Percentiles rank a stretch among this genome's conserved stretches.
phyloP scores from a whole-genome alignment of 805 yeast genomes.

The Hemisphaericaspora nanyangensis region DNA sequence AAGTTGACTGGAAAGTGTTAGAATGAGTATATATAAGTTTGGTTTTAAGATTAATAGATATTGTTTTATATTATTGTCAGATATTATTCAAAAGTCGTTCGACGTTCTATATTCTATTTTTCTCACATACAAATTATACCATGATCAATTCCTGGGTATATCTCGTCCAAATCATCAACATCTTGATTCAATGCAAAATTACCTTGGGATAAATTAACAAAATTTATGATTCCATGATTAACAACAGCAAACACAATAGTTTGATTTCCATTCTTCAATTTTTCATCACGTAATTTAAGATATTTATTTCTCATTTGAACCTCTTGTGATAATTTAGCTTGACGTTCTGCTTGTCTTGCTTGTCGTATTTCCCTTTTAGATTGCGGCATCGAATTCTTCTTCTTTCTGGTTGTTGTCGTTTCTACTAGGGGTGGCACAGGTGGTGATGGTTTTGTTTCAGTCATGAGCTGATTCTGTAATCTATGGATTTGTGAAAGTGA shows the following conservation, averaged over 20 bases:
- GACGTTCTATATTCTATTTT: not conserved
- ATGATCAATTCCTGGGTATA: constrained; percentile 15
- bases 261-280: constrained; percentile 52
- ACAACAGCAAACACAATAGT: constrained; percentile 63
- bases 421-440: constrained; percentile 1
- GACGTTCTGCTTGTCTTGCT: constrained; percentile 23
- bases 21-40: not conserved
- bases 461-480: constrained; percentile 9
- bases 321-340: constrained; percentile 20
- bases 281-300: constrained; percentile 27
- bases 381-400: constrained; percentile 14
- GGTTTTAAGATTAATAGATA: not conserved
- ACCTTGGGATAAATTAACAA: constrained; percentile 49
- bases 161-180: constrained; percentile 13
- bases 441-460: not conserved
- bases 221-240: constrained; percentile 72
- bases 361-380: constrained; percentile 24
- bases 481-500: constrained; percentile 36
- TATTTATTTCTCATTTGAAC: constrained; percentile 24
- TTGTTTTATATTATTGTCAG: too few species aligned
- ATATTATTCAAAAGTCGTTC: too few species aligned
- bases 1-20: constrained; percentile 19
- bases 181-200: constrained; percentile 36
- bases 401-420: not conserved
- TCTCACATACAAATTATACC: constrained; percentile 12